These are phyloP conservation scores for Fraxinus paxiana DNA, from an alignment of 305 asterid species.

Conservation along the genomic window DNA sequence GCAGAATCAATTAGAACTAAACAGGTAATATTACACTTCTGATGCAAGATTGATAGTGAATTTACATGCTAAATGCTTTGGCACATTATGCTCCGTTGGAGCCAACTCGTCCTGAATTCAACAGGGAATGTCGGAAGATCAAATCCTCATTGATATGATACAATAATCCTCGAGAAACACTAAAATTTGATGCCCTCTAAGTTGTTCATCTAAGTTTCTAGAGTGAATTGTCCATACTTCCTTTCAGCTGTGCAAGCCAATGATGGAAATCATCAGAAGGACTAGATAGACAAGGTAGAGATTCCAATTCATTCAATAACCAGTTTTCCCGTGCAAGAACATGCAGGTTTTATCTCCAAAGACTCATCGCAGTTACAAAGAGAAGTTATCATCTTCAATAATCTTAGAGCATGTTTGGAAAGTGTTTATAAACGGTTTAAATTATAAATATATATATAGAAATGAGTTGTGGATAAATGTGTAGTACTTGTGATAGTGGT, in stretches of 20 bases:
- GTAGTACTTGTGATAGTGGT: background rate
- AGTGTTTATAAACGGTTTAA: background rate
- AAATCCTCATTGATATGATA: background rate
- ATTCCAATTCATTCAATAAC: constrained; percentile 1
- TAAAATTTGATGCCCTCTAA: background rate
- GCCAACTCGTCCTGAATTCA: background rate
- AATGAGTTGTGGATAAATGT: background rate
- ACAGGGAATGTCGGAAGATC: background rate
- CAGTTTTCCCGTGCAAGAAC: background rate
- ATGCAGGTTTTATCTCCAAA: constrained; percentile 6
- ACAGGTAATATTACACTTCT: background rate
- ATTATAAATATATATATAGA: background rate
- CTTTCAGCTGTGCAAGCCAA: constrained; percentile 8
- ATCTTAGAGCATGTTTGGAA: background rate
- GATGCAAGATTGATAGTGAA: background rate
- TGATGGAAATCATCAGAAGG: background rate
- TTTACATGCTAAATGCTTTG: background rate
- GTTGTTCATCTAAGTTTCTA: background rate
- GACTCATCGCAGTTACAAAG: background rate
- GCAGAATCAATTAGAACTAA: background rate
- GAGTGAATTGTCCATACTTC: background rate
- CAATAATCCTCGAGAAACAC: background rate
- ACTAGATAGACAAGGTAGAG: constrained; percentile 1
- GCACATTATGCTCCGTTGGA: background rate
- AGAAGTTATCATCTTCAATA: background rate